Evolutionary conservation across 1,284 basidiomycete species (phyloP).

Genomic region (Lignosus rhinocerotis): DNA sequence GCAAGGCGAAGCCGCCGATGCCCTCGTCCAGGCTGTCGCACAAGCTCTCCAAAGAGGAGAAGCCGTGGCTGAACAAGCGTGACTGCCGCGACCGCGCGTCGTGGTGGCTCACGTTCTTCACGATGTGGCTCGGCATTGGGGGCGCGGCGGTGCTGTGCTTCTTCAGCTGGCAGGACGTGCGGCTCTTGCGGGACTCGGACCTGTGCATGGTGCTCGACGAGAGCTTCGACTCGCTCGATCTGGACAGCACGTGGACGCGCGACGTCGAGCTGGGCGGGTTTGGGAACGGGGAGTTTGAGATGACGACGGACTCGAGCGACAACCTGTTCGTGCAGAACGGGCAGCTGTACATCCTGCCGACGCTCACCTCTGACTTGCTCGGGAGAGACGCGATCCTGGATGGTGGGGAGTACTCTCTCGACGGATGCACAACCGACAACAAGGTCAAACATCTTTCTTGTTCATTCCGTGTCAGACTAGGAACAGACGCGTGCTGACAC

Average conservation of each 20-base stretch:
- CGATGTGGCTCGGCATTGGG: slow-evolving; percentile 46
- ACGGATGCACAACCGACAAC: slow-evolving; percentile 58
- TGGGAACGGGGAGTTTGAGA: slow-evolving; percentile 82
- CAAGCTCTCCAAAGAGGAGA: slow-evolving; percentile 53
- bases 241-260: slow-evolving; percentile 56
- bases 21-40: slow-evolving; percentile 47
- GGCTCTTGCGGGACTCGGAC: slow-evolving; percentile 38
- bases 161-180: slow-evolving; percentile 45
- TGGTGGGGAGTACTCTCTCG: slow-evolving; percentile 65
- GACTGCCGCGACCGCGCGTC: slow-evolving; percentile 52
- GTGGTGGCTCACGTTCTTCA: slow-evolving; percentile 57
- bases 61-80: slow-evolving; percentile 61
- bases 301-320: slow-evolving; percentile 62
- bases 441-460: slow-evolving; percentile 15
- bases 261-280: slow-evolving; percentile 78
- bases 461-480: not conserved
- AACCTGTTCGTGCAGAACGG: slow-evolving; percentile 74
- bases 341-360: slow-evolving; percentile 78
- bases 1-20: slow-evolving; percentile 45
- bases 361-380: slow-evolving; percentile 70
- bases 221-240: slow-evolving; percentile 57
- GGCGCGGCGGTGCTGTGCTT: slow-evolving; percentile 50
- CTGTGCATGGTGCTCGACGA: slow-evolving; percentile 73
- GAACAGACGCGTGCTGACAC: not conserved
- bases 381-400: slow-evolving; percentile 58